Conservation (phyloP, 495 filamentous ascomycete genomes). For the Hamigera avellanea region DNA sequence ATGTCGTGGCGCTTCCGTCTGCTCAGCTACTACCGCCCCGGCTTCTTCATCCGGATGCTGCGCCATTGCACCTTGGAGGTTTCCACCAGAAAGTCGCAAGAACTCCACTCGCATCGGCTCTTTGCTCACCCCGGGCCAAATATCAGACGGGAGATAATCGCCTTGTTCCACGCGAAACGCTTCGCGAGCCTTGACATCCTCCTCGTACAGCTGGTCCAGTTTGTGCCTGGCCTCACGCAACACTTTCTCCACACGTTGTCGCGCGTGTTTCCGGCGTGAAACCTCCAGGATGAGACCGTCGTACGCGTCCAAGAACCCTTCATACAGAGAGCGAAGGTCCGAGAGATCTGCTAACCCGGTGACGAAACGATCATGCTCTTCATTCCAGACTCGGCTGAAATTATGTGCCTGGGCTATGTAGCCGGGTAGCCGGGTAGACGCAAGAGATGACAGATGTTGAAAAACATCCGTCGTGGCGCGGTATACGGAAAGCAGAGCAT, state of each 20-base stretch:
- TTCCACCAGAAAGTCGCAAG: constrained; percentile 25
- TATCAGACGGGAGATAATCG: constrained; percentile 75
- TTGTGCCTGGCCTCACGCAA: constrained; percentile 63
- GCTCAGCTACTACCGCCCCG: not conserved
- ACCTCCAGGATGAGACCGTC: constrained; percentile 75
- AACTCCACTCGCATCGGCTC: constrained; percentile 49
- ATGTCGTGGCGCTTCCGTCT: not conserved
- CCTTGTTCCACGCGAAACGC: constrained; percentile 72
- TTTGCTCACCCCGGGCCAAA: constrained; percentile 68
- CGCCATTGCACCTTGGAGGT: constrained; percentile 13
- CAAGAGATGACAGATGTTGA: constrained; percentile 54
- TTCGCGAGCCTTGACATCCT: constrained; percentile 64
- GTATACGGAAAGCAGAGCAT: constrained; percentile 37
- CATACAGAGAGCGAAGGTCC: constrained; percentile 62
- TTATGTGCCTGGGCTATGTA: constrained; percentile 60
- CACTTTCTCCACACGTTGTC: constrained; percentile 61
- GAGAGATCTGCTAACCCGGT: constrained; percentile 62
- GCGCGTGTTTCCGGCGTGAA: constrained; percentile 54
- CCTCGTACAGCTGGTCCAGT: constrained; percentile 62
- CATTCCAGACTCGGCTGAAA: constrained; percentile 65
- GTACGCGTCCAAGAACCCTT: constrained; percentile 74
- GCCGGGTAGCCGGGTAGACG: constrained; percentile 43
- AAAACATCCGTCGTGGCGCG: constrained; percentile 46
- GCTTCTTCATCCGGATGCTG: constrained; percentile 1
- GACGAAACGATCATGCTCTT: constrained; percentile 57